These are phyloP conservation scores for Chaetomiaceae sp. DNA, from an alignment of 2,329 filamentous ascomycete genomes.

Conservation along the genomic window DNA sequence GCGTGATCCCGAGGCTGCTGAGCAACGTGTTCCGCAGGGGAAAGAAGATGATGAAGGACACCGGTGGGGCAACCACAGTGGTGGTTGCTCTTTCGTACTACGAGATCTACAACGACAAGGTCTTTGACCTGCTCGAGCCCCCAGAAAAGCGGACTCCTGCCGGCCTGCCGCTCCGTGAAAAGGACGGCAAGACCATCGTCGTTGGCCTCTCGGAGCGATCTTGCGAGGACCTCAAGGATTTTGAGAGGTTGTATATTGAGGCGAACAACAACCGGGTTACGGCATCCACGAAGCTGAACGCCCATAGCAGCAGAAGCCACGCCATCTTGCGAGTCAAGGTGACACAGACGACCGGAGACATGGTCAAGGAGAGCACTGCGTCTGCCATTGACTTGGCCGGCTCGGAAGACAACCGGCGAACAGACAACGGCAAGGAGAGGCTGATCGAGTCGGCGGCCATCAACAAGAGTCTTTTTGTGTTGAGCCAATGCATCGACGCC, in stretches of 20 bases:
- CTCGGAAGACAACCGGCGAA: conserved; percentile 91
- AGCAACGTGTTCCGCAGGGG: conserved; percentile 81
- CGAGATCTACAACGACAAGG: conserved; percentile 96
- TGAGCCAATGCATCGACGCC: conserved; percentile 92
- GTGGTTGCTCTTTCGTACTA: conserved; percentile 82
- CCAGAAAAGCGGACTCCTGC: conserved; percentile 79
- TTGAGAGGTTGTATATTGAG: conserved; percentile 84
- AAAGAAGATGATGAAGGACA: conserved; percentile 80
- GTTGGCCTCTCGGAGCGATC: conserved; percentile 79
- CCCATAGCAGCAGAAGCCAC: conserved; percentile 84
- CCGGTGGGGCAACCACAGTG: conserved; percentile 64
- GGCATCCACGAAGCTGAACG: conserved; percentile 86
- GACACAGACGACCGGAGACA: conserved; percentile 66
- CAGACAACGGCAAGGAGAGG: conserved; percentile 88
- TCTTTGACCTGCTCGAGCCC: conserved; percentile 84
- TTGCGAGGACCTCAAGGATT: conserved; percentile 82
- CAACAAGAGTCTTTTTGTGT: conserved; percentile 93
- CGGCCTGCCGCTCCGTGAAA: conserved; percentile 78
- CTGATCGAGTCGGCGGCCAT: conserved; percentile 94
- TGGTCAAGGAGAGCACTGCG: conserved; percentile 71
- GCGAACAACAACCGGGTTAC: conserved; percentile 88
- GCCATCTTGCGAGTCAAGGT: conserved; percentile 89
- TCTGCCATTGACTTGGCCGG: conserved; percentile 94
- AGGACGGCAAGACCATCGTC: conserved; percentile 80
- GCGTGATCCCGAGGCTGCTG: conserved; percentile 80